Conservation (phyloP, 345 rosid genomes). For the Raphanus raphanistrum region DNA sequence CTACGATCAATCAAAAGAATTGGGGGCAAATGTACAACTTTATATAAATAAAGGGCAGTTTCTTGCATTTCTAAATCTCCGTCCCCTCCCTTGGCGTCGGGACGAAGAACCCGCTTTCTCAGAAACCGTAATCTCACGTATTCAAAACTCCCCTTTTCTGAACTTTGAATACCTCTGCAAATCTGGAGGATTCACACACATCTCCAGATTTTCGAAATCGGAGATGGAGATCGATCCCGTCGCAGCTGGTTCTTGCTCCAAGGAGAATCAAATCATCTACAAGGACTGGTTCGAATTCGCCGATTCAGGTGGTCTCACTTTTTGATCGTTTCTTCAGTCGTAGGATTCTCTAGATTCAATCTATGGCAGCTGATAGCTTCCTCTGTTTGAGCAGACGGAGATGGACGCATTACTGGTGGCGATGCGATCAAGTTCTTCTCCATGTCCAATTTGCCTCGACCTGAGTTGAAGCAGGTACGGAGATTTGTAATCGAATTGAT, state of each 20-base stretch:
- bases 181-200: constrained; percentile 28
- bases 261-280: constrained; percentile 73
- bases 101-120: constrained; percentile 34
- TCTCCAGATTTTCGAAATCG: constrained; percentile 1
- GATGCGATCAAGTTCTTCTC: constrained; percentile 85
- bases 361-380: background rate
- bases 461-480: constrained; percentile 80
- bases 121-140: constrained; percentile 33
- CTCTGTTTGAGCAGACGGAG: constrained; percentile 54
- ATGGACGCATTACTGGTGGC: constrained; percentile 84
- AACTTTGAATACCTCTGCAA: background rate
- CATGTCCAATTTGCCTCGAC: constrained; percentile 76
- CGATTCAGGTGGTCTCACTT: constrained; percentile 80
- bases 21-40: constrained; percentile 12
- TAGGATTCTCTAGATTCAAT: background rate
- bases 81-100: constrained; percentile 22
- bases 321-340: background rate
- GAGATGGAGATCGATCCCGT: constrained; percentile 73
- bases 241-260: constrained; percentile 69
- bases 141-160: background rate
- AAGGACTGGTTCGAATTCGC: constrained; percentile 84
- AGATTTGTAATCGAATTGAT: background rate
- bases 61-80: constrained; percentile 12
- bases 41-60: background rate
- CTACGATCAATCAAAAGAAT: background rate